Conservation (phyloP, 2,329 filamentous ascomycete genomes). For the Dactylellina leptospora region DNA sequence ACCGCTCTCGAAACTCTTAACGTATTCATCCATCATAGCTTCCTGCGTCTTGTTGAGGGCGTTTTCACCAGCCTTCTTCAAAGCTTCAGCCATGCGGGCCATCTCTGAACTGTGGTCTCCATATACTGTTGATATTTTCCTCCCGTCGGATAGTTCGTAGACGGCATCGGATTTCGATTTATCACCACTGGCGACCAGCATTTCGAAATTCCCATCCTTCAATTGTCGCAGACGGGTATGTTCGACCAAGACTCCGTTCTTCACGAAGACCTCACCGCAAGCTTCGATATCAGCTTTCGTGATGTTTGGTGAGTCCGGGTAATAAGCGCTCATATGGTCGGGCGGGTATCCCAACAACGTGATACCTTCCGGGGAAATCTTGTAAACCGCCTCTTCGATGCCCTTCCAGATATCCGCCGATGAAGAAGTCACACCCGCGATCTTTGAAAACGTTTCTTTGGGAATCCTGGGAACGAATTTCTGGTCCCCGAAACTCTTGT, state of each 20-base stretch:
- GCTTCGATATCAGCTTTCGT: slow-evolving; percentile 77
- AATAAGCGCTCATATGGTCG: slow-evolving; percentile 81
- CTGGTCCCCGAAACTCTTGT: slow-evolving; percentile 82
- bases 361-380: slow-evolving; percentile 65
- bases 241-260: slow-evolving; percentile 75
- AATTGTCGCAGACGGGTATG: slow-evolving; percentile 78
- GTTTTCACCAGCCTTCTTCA: slow-evolving; percentile 73
- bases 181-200: slow-evolving; percentile 65
- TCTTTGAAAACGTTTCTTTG: slow-evolving; percentile 70
- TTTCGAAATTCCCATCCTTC: slow-evolving; percentile 70
- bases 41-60: slow-evolving; percentile 78
- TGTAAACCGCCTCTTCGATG: slow-evolving; percentile 77
- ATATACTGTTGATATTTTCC: slow-evolving; percentile 75
- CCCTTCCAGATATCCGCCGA: slow-evolving; percentile 72
- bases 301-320: slow-evolving; percentile 77
- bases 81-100: slow-evolving; percentile 72
- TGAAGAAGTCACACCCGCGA: slow-evolving; percentile 70
- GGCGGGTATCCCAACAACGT: slow-evolving; percentile 81
- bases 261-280: slow-evolving; percentile 76
- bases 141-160: slow-evolving; percentile 62
- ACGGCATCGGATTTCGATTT: slow-evolving; percentile 38
- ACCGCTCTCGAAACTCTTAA: slow-evolving; percentile 76
- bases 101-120: slow-evolving; percentile 79
- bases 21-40: slow-evolving; percentile 77
- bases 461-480: slow-evolving; percentile 81